Evolutionary conservation across 768 basidiomycete genomes (phyloP).

Genomic region (Coprinellus micaceus): DNA sequence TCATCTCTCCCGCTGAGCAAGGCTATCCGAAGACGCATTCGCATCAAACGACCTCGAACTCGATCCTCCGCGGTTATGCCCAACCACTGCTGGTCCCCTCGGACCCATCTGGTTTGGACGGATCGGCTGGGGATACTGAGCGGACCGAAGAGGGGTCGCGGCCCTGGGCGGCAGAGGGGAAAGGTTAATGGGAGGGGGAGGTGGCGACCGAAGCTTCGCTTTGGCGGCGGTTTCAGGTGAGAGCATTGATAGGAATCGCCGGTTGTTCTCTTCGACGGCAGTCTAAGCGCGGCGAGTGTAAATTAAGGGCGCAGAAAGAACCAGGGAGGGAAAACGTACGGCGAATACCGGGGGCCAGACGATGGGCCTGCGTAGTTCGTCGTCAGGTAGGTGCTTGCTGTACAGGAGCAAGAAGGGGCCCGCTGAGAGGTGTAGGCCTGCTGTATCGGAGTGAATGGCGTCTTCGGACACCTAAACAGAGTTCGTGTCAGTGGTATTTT

Average conservation of each 20-base stretch:
- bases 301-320: not conserved
- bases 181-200: constrained; percentile 1
- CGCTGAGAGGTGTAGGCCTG: constrained; percentile 70
- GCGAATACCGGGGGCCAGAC: constrained; percentile 35
- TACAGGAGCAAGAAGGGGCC: constrained; percentile 82
- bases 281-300: constrained; percentile 22
- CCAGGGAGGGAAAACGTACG: constrained; percentile 20
- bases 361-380: constrained; percentile 31
- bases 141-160: not conserved
- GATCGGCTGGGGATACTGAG: not conserved
- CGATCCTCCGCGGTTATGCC: not conserved
- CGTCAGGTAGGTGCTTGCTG: constrained; percentile 38
- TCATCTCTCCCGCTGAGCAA: not conserved
- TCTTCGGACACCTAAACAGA: constrained; percentile 62
- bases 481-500: too few species aligned
- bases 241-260: constrained; percentile 30
- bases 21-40: not conserved
- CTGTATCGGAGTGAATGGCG: constrained; percentile 60
- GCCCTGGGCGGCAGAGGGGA: not conserved
- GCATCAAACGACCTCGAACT: not conserved
- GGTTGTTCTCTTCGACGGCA: constrained; percentile 31
- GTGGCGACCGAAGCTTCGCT: constrained; percentile 9
- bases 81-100: not conserved
- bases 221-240: constrained; percentile 28
- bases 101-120: constrained; percentile 3